phyloP scores from a whole-genome alignment of 169 alveolate genomes.

The Eimeria zaria region DNA sequence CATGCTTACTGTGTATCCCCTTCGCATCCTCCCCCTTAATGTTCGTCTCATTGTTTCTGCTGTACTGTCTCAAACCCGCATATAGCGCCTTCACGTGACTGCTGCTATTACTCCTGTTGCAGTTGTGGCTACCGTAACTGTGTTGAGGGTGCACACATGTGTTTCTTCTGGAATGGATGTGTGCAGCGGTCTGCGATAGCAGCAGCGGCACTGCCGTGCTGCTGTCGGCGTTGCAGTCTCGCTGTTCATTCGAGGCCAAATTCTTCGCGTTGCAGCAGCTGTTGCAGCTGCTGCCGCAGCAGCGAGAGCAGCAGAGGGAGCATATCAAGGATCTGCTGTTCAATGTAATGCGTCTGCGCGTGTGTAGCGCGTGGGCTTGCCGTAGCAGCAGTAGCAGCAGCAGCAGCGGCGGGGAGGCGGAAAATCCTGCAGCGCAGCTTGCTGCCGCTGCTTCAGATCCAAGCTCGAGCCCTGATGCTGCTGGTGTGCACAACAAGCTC shows the following conservation, averaged over 20 bases:
- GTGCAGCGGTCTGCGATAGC: constrained; percentile 60
- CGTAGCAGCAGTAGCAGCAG: constrained; percentile 30
- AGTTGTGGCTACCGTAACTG: background rate
- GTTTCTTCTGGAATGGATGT: background rate
- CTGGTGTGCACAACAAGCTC: constrained; percentile 33
- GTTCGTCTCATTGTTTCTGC: background rate
- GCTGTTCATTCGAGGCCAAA: constrained; percentile 62
- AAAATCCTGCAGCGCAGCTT: constrained; percentile 23
- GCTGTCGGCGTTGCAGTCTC: constrained; percentile 55
- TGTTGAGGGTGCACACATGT: background rate
- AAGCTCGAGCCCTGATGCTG: constrained; percentile 31
- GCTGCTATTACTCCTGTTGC: background rate
- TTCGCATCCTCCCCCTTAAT: background rate
- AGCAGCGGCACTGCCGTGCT: constrained; percentile 52
- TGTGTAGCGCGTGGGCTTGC: constrained; percentile 29
- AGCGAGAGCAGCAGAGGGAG: constrained; percentile 12
- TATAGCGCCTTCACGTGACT: background rate
- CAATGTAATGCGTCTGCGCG: constrained; percentile 40
- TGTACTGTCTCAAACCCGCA: background rate
- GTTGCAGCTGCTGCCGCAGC: constrained; percentile 71
- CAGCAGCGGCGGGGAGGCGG: constrained; percentile 47
- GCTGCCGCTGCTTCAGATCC: constrained; percentile 73
- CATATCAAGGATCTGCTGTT: background rate
- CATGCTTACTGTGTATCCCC: background rate
- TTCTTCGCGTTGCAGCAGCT: constrained; percentile 60